Evolutionary conservation across 768 basidiomycete species (phyloP), one percentile per base, ranked within the genome.

Genomic region (Leucocoprinus birnbaumii): DNA sequence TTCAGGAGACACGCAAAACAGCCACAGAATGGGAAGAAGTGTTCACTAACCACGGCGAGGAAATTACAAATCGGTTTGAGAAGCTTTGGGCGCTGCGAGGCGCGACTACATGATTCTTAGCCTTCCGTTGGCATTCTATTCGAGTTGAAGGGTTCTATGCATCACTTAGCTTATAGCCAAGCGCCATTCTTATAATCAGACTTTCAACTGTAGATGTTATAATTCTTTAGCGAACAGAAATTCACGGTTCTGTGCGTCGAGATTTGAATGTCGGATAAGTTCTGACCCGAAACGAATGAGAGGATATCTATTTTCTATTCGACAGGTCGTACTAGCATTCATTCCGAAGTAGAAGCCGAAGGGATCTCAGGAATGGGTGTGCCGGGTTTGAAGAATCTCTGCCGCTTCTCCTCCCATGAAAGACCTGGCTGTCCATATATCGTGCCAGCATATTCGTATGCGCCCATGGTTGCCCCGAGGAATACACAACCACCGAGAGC

Each of bases 401-500:
- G 82, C 63, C 89, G 80, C 59, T 77, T 82, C 69, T 91, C 90
- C 65, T 92, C 91, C 62, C 76, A 72, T 58, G 70, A 64, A 58
- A 66, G 58, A 48, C 69, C 68, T 3, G 70, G 62, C 48, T 78
- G 74, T 40, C 83, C 83, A 10, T 71, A 64, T 55, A 87, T 69
- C 62, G 84, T 76, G 51, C 93, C 91, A 21, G 87, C 81, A 59
- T 87, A 88, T 62, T 94, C 89, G 65, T 87, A 91, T 38, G 84
- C 81, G 14, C 92, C 95, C 67, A 94, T 82, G 5, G 85, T 78
- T 11, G 85, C 86, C 48, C 91, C 94, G 54, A 95, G 74, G 48
- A 87, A 74, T 1, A 79, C 86, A 66, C 93, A 95, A 27, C 87
- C 84, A 19, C 84, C 89, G 16, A 94, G 62, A 26, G 89, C 93